Conservation (phyloP, 2,329 filamentous ascomycete genomes). For the Aspergillus hortae region DNA sequence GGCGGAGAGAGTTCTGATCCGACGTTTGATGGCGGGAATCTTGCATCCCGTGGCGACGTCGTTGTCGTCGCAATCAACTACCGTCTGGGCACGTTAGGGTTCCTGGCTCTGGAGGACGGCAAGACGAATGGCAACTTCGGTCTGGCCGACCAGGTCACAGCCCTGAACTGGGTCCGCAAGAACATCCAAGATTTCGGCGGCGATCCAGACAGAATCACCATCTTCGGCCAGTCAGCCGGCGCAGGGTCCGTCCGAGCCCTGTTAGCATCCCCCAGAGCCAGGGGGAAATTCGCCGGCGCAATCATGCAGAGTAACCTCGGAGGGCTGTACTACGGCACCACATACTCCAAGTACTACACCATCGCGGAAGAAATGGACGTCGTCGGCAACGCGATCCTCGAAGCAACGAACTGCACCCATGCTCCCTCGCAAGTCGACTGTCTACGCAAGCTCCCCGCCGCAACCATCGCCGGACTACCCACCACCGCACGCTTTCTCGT, state of each 20-base stretch:
- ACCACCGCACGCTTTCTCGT: constrained; percentile 4
- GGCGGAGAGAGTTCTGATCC: constrained; percentile 41
- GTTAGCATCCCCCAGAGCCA: constrained; percentile 28
- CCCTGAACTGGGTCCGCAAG: constrained; percentile 46
- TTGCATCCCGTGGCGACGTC: constrained; percentile 57
- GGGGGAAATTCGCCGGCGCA: constrained; percentile 16
- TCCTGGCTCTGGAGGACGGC: constrained; percentile 56
- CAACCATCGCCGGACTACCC: background rate
- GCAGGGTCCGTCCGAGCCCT: constrained; percentile 55
- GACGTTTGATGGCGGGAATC: constrained; percentile 51
- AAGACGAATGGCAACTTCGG: constrained; percentile 54
- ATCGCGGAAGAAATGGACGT: constrained; percentile 50
- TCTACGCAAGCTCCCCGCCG: background rate
- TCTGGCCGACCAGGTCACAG: constrained; percentile 50
- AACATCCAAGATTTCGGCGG: constrained; percentile 49
- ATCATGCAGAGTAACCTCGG: constrained; percentile 45
- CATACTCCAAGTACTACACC: constrained; percentile 58
- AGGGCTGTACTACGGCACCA: constrained; percentile 56
- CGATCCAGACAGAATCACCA: constrained; percentile 45
- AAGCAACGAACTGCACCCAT: constrained; percentile 23
- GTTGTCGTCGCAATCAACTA: constrained; percentile 61
- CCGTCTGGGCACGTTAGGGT: constrained; percentile 56
- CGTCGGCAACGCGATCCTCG: constrained; percentile 51
- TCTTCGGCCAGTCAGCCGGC: constrained; percentile 49
- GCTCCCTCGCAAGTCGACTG: background rate